These are phyloP conservation scores for Hypoxylon rickii DNA, from an alignment of 495 filamentous ascomycete genomes.

Conservation along the genomic window DNA sequence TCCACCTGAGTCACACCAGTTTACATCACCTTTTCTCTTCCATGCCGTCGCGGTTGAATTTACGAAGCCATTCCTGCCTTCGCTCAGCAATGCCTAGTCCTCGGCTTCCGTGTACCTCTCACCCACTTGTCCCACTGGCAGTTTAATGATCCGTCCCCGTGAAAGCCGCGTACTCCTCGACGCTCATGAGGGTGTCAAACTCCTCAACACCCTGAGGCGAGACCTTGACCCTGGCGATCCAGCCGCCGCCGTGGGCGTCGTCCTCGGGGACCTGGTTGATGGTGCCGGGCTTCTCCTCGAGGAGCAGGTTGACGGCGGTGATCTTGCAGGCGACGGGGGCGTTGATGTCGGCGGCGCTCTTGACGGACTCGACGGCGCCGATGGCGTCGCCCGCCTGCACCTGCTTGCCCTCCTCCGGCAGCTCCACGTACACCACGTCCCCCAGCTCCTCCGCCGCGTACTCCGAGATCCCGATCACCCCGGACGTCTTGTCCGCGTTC, in stretches of 20 bases:
- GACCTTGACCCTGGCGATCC: slow-evolving; percentile 88
- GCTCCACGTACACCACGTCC: slow-evolving; percentile 96
- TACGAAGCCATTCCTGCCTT: neutral
- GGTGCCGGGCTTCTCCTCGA: slow-evolving; percentile 81
- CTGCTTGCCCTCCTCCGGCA: slow-evolving; percentile 67
- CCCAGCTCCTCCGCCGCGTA: slow-evolving; percentile 91
- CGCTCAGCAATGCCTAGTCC: neutral
- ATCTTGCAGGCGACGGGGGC: slow-evolving; percentile 81
- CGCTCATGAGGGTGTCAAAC: slow-evolving; percentile 74
- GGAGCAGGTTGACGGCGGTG: slow-evolving; percentile 66
- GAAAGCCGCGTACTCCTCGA: slow-evolving; percentile 72
- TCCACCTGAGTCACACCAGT: neutral
- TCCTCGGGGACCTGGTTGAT: slow-evolving; percentile 82
- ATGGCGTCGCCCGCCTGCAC: slow-evolving; percentile 75
- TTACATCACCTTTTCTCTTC: no score
- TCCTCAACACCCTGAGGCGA: slow-evolving; percentile 64
- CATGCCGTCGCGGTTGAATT: slow-evolving; percentile 4
- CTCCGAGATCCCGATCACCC: slow-evolving; percentile 79
- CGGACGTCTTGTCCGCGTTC: slow-evolving; percentile 70
- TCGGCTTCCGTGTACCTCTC: neutral
- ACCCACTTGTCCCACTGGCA: neutral
- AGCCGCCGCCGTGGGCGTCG: slow-evolving; percentile 76
- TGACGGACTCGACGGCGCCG: slow-evolving; percentile 96
- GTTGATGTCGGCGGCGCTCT: slow-evolving; percentile 95
- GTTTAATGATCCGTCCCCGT: slow-evolving; percentile 46